Evolutionary conservation across 139 green algal species (phyloP).

Genomic region (Micractinium sp.): DNA sequence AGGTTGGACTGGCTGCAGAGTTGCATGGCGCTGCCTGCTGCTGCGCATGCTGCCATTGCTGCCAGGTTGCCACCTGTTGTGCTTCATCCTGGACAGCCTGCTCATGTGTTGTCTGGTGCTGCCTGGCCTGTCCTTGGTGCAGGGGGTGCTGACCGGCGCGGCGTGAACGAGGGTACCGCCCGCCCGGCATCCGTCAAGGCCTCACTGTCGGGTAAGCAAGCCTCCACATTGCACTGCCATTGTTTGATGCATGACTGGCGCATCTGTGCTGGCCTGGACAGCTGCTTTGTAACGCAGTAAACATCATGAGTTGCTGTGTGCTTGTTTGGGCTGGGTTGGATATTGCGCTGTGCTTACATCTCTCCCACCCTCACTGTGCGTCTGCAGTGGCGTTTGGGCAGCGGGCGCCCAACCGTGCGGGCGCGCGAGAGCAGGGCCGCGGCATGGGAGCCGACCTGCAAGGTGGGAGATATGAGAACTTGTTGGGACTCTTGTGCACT

Average conservation of each 20-base stretch:
- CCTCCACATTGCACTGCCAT: neutral
- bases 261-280: no score
- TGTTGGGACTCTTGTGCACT: neutral
- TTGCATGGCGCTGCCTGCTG: neutral
- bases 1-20: neutral
- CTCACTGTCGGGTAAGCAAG: constrained; percentile 66
- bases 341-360: neutral
- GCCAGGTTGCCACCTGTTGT: neutral
- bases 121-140: neutral
- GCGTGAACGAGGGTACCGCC: constrained; percentile 67
- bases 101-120: neutral
- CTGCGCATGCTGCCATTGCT: neutral
- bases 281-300: no score
- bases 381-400: constrained; percentile 87
- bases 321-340: neutral
- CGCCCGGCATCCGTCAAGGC: constrained; percentile 93
- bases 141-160: constrained; percentile 80
- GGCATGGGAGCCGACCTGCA: constrained; percentile 42
- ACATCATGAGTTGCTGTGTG: neutral
- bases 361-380: no score
- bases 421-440: constrained; percentile 70
- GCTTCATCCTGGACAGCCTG: neutral
- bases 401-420: constrained; percentile 86
- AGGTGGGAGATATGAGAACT: neutral
- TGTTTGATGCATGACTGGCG: neutral